phyloP scores from a whole-genome alignment of 192 early-diverging fungal species.

The Podila minutissima region DNA sequence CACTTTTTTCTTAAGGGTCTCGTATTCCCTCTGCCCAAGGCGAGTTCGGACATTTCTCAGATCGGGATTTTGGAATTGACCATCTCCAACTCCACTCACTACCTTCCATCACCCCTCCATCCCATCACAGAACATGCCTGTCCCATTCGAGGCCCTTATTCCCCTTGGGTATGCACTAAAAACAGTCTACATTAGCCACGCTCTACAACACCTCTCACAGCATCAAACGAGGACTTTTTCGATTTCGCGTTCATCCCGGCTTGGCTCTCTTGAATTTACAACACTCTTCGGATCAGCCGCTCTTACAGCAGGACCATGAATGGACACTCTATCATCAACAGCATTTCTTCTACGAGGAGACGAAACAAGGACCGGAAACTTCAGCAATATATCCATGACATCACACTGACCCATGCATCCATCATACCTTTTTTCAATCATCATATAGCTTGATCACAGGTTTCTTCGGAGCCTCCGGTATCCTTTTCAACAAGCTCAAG shows the following conservation, averaged over 20 bases:
- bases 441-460: conserved; percentile 63
- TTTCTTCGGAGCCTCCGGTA: conserved; percentile 72
- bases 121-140: conserved; percentile 63
- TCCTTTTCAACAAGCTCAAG: conserved; percentile 66
- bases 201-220: background rate
- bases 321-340: too few relatives aligned
- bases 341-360: too few relatives aligned
- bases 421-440: background rate
- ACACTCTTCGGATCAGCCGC: too few relatives aligned
- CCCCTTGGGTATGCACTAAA: conserved; percentile 62
- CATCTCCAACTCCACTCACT: conserved; percentile 13
- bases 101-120: conserved; percentile 1
- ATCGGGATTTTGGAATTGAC: background rate
- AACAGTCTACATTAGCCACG: background rate
- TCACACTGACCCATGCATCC: background rate
- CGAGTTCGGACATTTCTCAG: conserved; percentile 6
- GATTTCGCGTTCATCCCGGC: background rate
- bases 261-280: too few relatives aligned
- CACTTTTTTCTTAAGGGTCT: too few relatives aligned
- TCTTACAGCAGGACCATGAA: too few relatives aligned
- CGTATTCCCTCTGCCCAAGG: too few relatives aligned
- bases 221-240: background rate
- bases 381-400: background rate
- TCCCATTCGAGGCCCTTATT: conserved; percentile 82
- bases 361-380: background rate